Conservation (phyloP, 1,284 basidiomycete genomes). For the Puccinia hordei region DNA sequence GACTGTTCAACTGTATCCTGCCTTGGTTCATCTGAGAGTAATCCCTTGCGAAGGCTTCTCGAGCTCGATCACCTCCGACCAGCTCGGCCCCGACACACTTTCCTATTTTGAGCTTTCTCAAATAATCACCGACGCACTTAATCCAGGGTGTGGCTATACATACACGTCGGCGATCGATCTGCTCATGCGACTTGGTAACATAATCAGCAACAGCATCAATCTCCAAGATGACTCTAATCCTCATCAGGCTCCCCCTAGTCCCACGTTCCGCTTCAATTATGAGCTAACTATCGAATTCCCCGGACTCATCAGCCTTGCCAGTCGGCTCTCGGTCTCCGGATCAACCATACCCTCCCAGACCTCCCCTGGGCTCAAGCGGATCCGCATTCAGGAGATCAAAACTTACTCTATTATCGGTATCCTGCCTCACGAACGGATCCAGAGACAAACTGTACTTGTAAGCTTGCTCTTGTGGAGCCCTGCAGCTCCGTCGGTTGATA, state of each 20-base stretch:
- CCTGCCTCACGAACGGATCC: not conserved
- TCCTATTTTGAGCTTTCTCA: not conserved
- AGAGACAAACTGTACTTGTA: not conserved
- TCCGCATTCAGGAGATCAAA: not conserved
- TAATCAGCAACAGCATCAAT: not conserved
- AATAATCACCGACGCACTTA: not conserved
- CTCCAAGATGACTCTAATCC: not conserved
- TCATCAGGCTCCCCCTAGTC: not conserved
- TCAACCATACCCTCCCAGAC: not conserved
- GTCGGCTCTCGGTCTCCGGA: not conserved
- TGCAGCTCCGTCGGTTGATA: not conserved
- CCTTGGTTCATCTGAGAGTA: not conserved
- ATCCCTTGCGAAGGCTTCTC: not conserved
- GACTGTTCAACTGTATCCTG: not conserved
- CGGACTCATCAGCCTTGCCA: not conserved
- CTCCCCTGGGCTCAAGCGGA: not conserved
- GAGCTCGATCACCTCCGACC: not conserved
- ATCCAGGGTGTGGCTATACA: not conserved
- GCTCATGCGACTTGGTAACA: not conserved
- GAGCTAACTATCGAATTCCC: not conserved
- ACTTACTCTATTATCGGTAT: slow-evolving; percentile 2
- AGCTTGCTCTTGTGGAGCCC: not conserved
- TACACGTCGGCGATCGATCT: not conserved
- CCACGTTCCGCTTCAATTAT: not conserved
- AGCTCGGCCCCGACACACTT: not conserved